Evolutionary conservation across 1,284 basidiomycete genomes (phyloP), one percentile per base, ranked within the genome.

Genomic region (Boletus holoroseus): DNA sequence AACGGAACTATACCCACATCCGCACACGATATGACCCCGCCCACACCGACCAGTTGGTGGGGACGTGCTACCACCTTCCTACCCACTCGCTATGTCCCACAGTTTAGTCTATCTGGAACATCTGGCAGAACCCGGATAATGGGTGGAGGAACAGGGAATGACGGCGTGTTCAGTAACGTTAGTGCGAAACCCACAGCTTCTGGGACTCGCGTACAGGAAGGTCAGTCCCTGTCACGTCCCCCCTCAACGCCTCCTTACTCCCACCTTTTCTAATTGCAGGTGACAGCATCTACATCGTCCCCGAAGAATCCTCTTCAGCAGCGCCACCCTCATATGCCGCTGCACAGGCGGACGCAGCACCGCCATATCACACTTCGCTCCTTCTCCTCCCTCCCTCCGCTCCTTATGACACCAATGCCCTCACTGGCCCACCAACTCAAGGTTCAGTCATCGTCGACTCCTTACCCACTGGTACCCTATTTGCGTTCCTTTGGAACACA

Each of bases 301-400:
- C 88, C 9, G 92, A 94, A 69, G 87, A 92, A 45, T 71, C 80
- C 6, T 80, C 85, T 57, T 83, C 88, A 55, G 88, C 93, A 53
- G 82, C 86, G 0, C 92, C 94, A 5, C 94, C 94, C 13, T 82
- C 85, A 4, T 99, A 99, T 69, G 86, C 91, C 39, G 77, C 83
- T 30, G 95, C 96, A 5, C 87, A 96, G 59, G 87, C 91, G 9
- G 95, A 99, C 68, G 83, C 93, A 12, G 94, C 94, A 2, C 95
- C 95, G 2, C 91, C 94, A 0, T 99, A 99, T 69, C 98, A 94
- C 87, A 96, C 98, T 65, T 97, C 93, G 6, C 95, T 94, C 1
- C 84, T 98, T 22, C 90, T 97, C 59, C 84, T 87, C 22, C 86
- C 88, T 7, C 83, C 84, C 50, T 62, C 64, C 9, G 71, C 79